These are phyloP conservation scores for Sphagnum magellanicum DNA, from an alignment of 228 moss, liverwort and hornwort species.

Conservation along the genomic window DNA sequence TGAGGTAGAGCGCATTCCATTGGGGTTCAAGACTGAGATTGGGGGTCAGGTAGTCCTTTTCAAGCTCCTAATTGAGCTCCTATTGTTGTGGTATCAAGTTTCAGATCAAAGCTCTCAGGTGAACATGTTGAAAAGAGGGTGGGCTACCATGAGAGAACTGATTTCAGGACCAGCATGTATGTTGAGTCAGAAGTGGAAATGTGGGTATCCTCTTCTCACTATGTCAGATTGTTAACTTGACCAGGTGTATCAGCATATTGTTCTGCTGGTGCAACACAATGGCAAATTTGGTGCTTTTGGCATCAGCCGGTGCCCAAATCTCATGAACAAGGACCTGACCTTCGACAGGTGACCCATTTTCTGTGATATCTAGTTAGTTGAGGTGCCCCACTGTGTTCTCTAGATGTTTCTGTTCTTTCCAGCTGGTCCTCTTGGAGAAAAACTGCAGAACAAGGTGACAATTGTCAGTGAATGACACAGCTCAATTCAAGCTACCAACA, in stretches of 20 bases:
- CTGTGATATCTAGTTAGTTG: not conserved
- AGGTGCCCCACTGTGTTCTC: not conserved
- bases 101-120: not conserved
- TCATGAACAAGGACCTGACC: conserved; percentile 74
- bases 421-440: too few species aligned
- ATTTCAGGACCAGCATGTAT: too few species aligned
- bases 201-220: not conserved
- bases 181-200: not conserved
- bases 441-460: too few species aligned
- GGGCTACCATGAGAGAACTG: not conserved
- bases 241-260: conserved; percentile 81
- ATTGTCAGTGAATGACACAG: too few species aligned
- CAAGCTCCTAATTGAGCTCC: not conserved
- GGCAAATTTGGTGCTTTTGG: conserved; percentile 79
- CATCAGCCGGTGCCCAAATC: conserved; percentile 68
- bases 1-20: conserved; percentile 67
- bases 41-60: conserved; percentile 70
- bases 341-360: conserved; percentile 39
- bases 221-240: not conserved
- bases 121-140: conserved; percentile 1
- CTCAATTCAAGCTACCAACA: too few species aligned
- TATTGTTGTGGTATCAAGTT: not conserved
- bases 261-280: conserved; percentile 54
- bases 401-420: too few species aligned
- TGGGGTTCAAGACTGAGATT: conserved; percentile 70